phyloP scores from a whole-genome alignment of 2,329 filamentous ascomycete species.

The Ceratocystis huliohia region DNA sequence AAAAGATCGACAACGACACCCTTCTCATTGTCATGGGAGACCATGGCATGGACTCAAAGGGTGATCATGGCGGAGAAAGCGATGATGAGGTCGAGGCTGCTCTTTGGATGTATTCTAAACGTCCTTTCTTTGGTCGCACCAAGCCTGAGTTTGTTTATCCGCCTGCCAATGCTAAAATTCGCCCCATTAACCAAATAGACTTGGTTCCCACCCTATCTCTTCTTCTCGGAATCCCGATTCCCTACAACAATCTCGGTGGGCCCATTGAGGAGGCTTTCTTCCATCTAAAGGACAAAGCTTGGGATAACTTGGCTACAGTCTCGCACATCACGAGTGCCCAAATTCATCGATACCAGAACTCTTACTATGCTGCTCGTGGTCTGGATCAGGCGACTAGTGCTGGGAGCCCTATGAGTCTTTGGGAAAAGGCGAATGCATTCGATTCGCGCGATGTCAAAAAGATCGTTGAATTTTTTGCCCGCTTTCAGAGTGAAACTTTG shows the following conservation, averaged over 20 bases:
- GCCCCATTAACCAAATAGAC: conserved; percentile 76
- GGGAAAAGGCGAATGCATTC: conserved; percentile 36
- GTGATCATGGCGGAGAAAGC: conserved; percentile 95
- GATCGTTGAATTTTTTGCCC: conserved; percentile 47
- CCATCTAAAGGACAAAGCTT: conserved; percentile 54
- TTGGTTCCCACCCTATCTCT: conserved; percentile 84
- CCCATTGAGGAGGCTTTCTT: conserved; percentile 92
- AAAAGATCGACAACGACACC: conserved; percentile 67
- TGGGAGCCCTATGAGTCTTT: conserved; percentile 31
- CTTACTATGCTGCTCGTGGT: conserved; percentile 64
- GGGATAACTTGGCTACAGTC: conserved; percentile 64
- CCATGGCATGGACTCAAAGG: conserved; percentile 95
- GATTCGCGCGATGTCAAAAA: conserved; percentile 31
- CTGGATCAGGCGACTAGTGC: conserved; percentile 46
- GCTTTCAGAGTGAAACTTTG: conserved; percentile 69
- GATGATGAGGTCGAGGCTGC: conserved; percentile 91
- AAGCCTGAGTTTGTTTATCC: conserved; percentile 45
- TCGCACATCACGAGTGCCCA: conserved; percentile 69
- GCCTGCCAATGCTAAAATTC: conserved; percentile 60
- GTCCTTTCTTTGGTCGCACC: conserved; percentile 68
- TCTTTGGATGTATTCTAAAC: conserved; percentile 96
- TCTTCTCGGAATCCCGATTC: conserved; percentile 79
- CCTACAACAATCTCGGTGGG: conserved; percentile 86
- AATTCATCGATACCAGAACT: conserved; percentile 75
- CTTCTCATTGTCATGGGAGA: conserved; percentile 96